Percentiles rank a stretch among this genome's conserved stretches.
phyloP scores from a whole-genome alignment of 768 basidiomycete species.

The Amanita rubescens region DNA sequence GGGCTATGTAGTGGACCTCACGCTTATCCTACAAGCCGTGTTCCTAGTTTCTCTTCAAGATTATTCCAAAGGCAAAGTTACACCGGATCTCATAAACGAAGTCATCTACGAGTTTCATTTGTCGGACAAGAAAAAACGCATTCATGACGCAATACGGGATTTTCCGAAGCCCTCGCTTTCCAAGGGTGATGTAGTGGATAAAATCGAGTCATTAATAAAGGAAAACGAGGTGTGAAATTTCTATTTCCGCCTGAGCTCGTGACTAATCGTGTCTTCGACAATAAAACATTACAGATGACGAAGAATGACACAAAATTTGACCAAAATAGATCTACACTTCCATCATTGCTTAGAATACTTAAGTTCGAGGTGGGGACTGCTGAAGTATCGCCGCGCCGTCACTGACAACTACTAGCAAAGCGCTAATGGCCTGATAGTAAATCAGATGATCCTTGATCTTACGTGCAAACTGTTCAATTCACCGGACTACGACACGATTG shows the following conservation, averaged over 20 bases:
- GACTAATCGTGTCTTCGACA: not conserved
- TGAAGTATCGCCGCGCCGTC: too few relatives aligned
- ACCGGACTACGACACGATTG: not conserved
- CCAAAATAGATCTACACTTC: not conserved
- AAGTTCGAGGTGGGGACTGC: not conserved
- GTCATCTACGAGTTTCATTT: not conserved
- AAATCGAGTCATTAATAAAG: not conserved
- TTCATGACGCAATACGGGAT: not conserved
- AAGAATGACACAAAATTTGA: not conserved
- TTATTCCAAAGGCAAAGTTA: not conserved
- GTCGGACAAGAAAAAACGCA: not conserved
- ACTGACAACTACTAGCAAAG: too few relatives aligned
- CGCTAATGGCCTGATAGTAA: too few relatives aligned
- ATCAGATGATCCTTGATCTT: not conserved
- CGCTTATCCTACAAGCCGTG: not conserved
- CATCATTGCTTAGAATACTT: not conserved
- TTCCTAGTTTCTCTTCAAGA: not conserved
- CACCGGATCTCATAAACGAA: not conserved
- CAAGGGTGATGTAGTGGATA: not conserved
- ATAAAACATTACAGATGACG: not conserved
- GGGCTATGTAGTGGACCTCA: conserved; percentile 2
- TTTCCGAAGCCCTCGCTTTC: not conserved
- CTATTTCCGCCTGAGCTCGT: not conserved
- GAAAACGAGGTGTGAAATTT: not conserved
- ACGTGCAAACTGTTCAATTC: not conserved